Evolutionary conservation across 768 basidiomycete species (phyloP), one percentile per base, ranked within the genome.

Genomic region (Rubroboletus satanas): DNA sequence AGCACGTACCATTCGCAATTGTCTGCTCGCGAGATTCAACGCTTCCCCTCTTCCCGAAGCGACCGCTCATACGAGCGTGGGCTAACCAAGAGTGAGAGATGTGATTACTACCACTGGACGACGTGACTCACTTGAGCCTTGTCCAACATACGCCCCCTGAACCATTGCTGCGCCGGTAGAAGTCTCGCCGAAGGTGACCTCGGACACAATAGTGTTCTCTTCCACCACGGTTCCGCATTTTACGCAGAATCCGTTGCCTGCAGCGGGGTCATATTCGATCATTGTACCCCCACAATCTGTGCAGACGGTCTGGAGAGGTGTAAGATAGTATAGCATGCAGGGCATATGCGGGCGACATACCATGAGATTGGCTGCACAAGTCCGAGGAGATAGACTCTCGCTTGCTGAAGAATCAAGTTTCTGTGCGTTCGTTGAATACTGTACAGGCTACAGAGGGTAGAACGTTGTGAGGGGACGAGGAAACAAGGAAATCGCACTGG

Each of bases 111-210:
- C 32, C 9, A n/a, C 17, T 38, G 28, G 2, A 51, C 7, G 18
- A 42, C 0, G 18, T 48, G 14, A 82, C 90, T 70, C 65, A 98
- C 95, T 95, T 44, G 94, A 85, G 52, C 92, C 90, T 64, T 91
- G 88, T 0, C 83, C 90, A 12, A 99, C 93, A 64, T 90, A 97
- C 3, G 88, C 86, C 3, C 97, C 97, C 65, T 95, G 90, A 2
- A 97, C 95, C 78, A 98, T 91, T 1, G 96, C 95, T 5, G 94
- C 92, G 26, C 97, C 97, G 29, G 82, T 80, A 11, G 88, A 82
- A 5, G 90, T 89, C 77, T 99, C 97, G n/a, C 93, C 93, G 62
- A 99, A 99, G 1, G 86, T 84, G 52, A 99, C 83, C 68, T 99
- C 97, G 58, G 87, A 90, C 10, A 98, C 92, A 56, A 98, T 93